Conservation (phyloP, 108 stramenopile genomes). For the Fragilariopsis cylindrus region DNA sequence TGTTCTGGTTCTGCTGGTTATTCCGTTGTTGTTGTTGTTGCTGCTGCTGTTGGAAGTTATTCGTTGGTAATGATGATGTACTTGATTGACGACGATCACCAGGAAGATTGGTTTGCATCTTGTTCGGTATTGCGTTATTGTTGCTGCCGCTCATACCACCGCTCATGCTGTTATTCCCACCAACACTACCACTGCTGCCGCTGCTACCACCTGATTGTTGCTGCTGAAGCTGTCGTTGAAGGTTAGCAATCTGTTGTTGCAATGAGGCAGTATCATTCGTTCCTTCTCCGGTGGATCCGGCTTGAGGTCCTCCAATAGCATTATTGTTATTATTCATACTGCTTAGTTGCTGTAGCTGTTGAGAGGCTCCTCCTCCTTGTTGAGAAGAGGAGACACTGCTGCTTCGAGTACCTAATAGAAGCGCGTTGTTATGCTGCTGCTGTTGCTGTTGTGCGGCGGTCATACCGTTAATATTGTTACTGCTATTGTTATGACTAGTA, state of each 20-base stretch:
- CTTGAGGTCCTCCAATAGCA: neutral
- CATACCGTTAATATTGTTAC: neutral
- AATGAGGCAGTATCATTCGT: constrained; percentile 24
- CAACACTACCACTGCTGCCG: neutral
- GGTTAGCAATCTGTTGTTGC: constrained; percentile 37
- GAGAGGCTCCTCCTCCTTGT: neutral
- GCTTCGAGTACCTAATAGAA: constrained; percentile 4
- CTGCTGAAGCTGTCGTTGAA: constrained; percentile 32
- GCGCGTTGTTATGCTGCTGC: constrained; percentile 19
- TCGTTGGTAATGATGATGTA: neutral
- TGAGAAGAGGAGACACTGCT: no score
- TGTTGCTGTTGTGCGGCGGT: constrained; percentile 16
- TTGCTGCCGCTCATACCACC: constrained; percentile 3
- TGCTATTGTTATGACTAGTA: constrained; percentile 7
- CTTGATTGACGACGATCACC: neutral
- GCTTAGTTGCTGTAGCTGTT: neutral
- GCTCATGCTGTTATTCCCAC: neutral
- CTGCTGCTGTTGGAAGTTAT: constrained; percentile 26
- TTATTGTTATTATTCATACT: neutral
- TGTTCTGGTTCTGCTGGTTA: constrained; percentile 21
- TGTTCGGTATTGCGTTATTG: constrained; percentile 7
- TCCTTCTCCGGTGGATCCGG: neutral
- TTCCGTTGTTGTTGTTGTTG: constrained; percentile 21
- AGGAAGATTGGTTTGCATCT: neutral
- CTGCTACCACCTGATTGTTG: neutral